phyloP scores from a whole-genome alignment of 192 early-diverging fungal species.

The Coemansia sp. region DNA sequence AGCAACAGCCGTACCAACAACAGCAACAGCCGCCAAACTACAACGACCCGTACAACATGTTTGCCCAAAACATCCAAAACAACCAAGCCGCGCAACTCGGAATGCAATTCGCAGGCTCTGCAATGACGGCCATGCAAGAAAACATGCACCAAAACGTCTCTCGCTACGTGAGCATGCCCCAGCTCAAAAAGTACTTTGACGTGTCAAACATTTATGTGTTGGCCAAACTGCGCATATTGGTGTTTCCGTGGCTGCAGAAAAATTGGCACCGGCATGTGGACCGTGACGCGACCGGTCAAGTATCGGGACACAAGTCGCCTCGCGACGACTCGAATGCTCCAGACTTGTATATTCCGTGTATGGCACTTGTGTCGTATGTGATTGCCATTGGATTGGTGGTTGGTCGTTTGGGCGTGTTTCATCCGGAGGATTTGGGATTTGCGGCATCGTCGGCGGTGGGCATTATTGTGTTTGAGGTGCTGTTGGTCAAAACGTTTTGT shows the following conservation, averaged over 20 bases:
- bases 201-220: conserved; percentile 94
- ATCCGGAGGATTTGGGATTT: conserved; percentile 80
- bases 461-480: conserved; percentile 76
- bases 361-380: conserved; percentile 92
- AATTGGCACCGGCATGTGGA: conserved; percentile 76
- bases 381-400: conserved; percentile 70
- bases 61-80: conserved; percentile 42
- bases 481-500: conserved; percentile 79
- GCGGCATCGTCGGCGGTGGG: conserved; percentile 83
- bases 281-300: conserved; percentile 76
- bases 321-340: conserved; percentile 93
- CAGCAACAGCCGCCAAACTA: neutral
- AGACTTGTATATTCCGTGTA: conserved; percentile 95
- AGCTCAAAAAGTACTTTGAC: conserved; percentile 91
- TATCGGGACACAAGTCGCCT: conserved; percentile 76
- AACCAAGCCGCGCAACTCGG: conserved; percentile 87
- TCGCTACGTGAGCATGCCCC: conserved; percentile 80
- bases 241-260: conserved; percentile 91
- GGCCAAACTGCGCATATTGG: conserved; percentile 76
- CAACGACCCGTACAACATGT: conserved; percentile 30
- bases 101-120: conserved; percentile 88
- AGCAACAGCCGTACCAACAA: conserved; percentile 4
- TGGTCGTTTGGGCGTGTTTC: conserved; percentile 70
- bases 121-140: conserved; percentile 79
- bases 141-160: conserved; percentile 89